Base-by-base conservation (phyloP, 1,284 basidiomycete genomes). In the Vanrija humicola region DNA sequence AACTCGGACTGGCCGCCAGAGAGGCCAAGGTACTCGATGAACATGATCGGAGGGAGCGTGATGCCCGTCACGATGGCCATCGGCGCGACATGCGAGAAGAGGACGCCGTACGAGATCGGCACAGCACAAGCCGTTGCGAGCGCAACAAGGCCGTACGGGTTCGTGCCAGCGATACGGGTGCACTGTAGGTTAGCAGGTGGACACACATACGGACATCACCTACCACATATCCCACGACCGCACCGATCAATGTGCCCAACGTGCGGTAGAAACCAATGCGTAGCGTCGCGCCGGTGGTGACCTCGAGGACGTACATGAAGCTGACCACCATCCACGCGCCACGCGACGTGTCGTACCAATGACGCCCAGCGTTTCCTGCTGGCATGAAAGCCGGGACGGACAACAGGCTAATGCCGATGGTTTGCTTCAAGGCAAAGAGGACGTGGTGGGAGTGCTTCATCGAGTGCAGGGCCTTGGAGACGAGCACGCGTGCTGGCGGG, bases 281-380 rank as follows among this genome's bases (percentile, higher is more conserved):
- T 29, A 80, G 57, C 3, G 77, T 80, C 5, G 78, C 78, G 1
- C 79, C 80, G 0, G 78, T 79, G 7, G 75, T 76, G 12, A 76
- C 72, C 48, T 81, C 80, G 29, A 81, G 61, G 10, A 78, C 78
- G 57, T 77, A 80, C 58, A 80, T 72, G 64, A 72, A 76, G 57
- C 70, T 72, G 49, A 73, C 61, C 16, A 75, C 70, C 62, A 75
- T 70, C 74, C 79, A 80, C 47, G 74, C 73, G 16, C 77, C 78
- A 21, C 77, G 61, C 18, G 68, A 64, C 0, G 55, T 43, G 15
- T 66, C 64, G 64, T 75, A 81, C 77, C 76, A 79, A 4, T 56
- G 26, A 15, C 76, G 60, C 0, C 73, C 74, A 14, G 57, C n/a
- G 16, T 64, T 54, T 2, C 60, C 63, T 0, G 61, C 56, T 0